These are phyloP conservation scores for Boletus bicolor DNA, from an alignment of 768 basidiomycete genomes.

Conservation along the genomic window DNA sequence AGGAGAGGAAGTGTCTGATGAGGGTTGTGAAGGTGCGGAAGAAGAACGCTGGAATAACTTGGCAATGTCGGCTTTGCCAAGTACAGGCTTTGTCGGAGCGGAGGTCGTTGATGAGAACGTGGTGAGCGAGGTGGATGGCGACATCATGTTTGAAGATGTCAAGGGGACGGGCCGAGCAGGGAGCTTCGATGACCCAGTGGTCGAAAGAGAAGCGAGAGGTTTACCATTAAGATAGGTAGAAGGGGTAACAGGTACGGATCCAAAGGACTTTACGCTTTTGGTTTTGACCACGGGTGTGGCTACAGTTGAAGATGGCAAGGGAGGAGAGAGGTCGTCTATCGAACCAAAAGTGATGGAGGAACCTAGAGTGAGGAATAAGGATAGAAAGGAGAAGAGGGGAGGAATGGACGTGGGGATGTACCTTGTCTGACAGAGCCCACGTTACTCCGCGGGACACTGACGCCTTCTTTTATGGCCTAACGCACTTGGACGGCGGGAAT, in stretches of 20 bases:
- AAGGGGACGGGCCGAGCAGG: constrained; percentile 25
- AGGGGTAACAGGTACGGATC: constrained; percentile 60
- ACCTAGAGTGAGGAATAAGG: constrained; percentile 35
- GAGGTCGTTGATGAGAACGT: constrained; percentile 35
- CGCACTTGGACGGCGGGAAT: constrained; percentile 77
- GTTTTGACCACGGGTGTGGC: constrained; percentile 60
- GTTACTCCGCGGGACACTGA: constrained; percentile 63
- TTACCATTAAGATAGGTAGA: constrained; percentile 61
- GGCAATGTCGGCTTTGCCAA: constrained; percentile 38
- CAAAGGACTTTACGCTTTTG: constrained; percentile 78
- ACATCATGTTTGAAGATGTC: constrained; percentile 27
- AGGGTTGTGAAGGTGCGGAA: constrained; percentile 43
- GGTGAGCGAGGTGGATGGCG: constrained; percentile 31
- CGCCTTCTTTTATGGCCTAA: constrained; percentile 77
- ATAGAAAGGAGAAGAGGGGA: neutral
- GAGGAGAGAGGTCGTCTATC: constrained; percentile 74
- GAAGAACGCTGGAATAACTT: constrained; percentile 40
- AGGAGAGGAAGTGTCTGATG: constrained; percentile 57
- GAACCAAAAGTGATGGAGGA: constrained; percentile 85
- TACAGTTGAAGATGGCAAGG: constrained; percentile 82
- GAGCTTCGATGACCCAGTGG: constrained; percentile 37
- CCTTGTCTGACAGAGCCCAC: constrained; percentile 68
- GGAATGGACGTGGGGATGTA: constrained; percentile 31
- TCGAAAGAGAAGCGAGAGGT: constrained; percentile 43
- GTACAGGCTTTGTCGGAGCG: constrained; percentile 31